Conservation (phyloP, 768 basidiomycete species). For the Naganishia vaughanmartiniae region DNA sequence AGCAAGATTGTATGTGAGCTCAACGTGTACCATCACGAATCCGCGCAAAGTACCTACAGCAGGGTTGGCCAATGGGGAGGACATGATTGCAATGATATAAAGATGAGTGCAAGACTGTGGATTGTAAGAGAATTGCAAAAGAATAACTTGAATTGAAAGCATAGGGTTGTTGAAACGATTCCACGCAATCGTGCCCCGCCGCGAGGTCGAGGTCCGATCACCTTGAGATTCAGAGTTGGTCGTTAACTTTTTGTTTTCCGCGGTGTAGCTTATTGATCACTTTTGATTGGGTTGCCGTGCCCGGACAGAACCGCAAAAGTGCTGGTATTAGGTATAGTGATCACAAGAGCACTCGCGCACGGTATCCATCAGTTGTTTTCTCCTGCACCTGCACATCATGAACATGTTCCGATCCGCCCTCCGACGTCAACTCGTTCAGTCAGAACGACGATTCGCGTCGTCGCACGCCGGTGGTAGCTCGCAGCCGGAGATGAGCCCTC, state of each 20-base stretch:
- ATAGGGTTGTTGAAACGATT: neutral
- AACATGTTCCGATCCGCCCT: constrained; percentile 32
- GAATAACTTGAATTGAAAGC: neutral
- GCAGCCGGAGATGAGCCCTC: constrained; percentile 39
- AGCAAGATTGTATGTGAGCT: neutral
- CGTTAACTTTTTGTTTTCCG: neutral
- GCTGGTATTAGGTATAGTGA: neutral
- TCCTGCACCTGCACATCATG: constrained; percentile 8
- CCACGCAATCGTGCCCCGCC: neutral
- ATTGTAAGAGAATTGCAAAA: neutral
- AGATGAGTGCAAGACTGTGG: neutral
- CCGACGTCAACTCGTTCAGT: constrained; percentile 30
- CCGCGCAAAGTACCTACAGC: neutral
- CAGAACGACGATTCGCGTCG: constrained; percentile 37
- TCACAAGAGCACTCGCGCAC: neutral
- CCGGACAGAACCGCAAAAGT: constrained; percentile 8
- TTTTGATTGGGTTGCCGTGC: constrained; percentile 4
- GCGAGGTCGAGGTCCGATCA: neutral
- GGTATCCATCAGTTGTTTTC: neutral
- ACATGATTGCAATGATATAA: constrained; percentile 8
- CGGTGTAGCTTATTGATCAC: neutral
- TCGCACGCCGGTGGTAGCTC: constrained; percentile 33
- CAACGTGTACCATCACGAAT: neutral
- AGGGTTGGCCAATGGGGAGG: constrained; percentile 19
- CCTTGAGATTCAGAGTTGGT: neutral